Conservation (phyloP, 192 early-diverging fungal genomes). For the Podila verticillata region DNA sequence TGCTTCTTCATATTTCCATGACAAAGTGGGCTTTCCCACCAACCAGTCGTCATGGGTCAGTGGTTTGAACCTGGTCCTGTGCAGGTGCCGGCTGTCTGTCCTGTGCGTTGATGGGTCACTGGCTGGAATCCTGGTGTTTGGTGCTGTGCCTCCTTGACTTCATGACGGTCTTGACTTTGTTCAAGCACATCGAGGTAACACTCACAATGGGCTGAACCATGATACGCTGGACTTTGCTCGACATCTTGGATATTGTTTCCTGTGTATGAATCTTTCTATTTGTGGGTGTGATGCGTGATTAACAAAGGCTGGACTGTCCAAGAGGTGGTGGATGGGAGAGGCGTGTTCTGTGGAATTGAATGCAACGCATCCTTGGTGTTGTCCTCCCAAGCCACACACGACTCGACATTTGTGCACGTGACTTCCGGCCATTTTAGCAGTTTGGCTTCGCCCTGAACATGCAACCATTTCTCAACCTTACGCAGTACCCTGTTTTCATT, state of each 20-base stretch:
- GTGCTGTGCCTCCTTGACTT: too few relatives aligned
- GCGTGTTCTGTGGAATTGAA: neutral
- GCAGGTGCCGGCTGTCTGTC: too few relatives aligned
- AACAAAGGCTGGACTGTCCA: neutral
- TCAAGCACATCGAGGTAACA: neutral
- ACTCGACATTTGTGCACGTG: neutral
- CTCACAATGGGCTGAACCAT: slow-evolving; percentile 88
- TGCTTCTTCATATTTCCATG: too few relatives aligned
- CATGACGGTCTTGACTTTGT: too few relatives aligned
- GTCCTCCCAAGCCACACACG: neutral
- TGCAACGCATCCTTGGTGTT: neutral
- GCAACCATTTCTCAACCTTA: neutral
- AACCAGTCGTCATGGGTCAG: too few relatives aligned
- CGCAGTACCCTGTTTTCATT: neutral
- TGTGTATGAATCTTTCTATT: neutral
- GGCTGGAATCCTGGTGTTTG: too few relatives aligned
- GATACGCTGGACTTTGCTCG: slow-evolving; percentile 82
- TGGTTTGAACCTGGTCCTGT: too few relatives aligned
- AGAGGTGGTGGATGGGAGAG: neutral
- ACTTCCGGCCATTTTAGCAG: neutral
- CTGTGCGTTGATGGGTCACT: too few relatives aligned
- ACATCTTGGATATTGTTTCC: slow-evolving; percentile 50
- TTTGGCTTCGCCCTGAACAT: neutral
- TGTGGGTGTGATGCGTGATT: neutral
- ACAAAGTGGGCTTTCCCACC: too few relatives aligned